Evolutionary conservation across 192 early-diverging fungal species (phyloP), one percentile per base, ranked within the genome.

Genomic region (Coemansia sp.): DNA sequence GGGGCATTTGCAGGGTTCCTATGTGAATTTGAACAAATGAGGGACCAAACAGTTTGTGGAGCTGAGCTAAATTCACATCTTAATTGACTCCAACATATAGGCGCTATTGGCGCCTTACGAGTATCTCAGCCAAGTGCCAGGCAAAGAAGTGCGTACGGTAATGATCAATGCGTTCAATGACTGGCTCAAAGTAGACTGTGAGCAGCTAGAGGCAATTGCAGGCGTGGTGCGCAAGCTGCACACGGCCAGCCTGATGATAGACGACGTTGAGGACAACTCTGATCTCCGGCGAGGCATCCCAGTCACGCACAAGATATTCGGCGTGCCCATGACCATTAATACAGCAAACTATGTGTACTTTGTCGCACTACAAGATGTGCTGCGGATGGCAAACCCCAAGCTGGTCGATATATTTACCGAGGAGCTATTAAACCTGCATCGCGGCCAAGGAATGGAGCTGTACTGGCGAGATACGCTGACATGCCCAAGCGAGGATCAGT

Each of bases 311-410:
- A 92, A 94, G 57, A 92, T 99, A 32, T 99, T 89, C 83, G 97
- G 97, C 9, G 81, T 90, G 15, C 87, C 97, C 7, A 85, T 88
- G 56, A 92, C 94, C 9, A 98, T 99, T 60, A 98, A 98, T 65
- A 95, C 92, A 47, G 96, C 93, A 29, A 98, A 98, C 74, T 98
- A 94, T 62, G 92, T 98, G 41, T 99, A 97, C 68, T 98, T 99
- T 72, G 74, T 95, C 32, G 96, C 94, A 0, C 74, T 98, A 49
- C 72, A 90, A 39, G 92, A 97, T 64, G 62, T 84, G 19, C 21
- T 77, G 67, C 81, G 76, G 54, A 77, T 97, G 56, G 65, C 87
- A 3, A 85, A 90, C 24, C 85, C 89, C 5, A 68, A 73, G 25
- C 84, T 92, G 66, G 86, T 95, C 3, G 77, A 86, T 4, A 92